Base-by-base conservation (phyloP, 768 basidiomycete genomes). In the Filobasidium floriforme region DNA sequence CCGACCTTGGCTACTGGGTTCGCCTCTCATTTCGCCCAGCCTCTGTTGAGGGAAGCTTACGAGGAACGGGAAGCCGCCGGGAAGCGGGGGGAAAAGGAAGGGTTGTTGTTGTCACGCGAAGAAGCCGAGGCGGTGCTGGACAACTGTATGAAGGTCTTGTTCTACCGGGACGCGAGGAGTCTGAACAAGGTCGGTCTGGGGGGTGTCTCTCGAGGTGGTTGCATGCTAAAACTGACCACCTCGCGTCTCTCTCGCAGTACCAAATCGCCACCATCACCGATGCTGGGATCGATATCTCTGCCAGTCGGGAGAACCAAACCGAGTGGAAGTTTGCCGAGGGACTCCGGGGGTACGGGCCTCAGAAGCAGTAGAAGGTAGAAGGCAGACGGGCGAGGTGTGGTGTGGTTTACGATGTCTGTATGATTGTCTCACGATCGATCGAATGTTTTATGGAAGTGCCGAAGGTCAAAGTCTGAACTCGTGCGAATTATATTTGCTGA, bases 1-100 rank as follows among this genome's bases (percentile, higher is more conserved):
- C 87, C 92, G 15, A 92, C 92, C 6, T 84, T 99, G 24, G 96
- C 93, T 1, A 97, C 96, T 0, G 94, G 96, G 0, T 96, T 90
- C 79, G 96, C 94, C 15, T 84, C 87, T 7, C 87, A 92, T 78
- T 89, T 99, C 62, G 96, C 96, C 7, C 88, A 91, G 72, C 96
- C 96, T 0, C 80, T 99, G 6, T 84, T 99, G 22, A 86, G 96
- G 41, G 88, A 88, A 68, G 91, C 89, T 15, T 91, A 93, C 46
- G 93, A 99, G 79, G 88, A 87, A 2, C 81, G 83, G 26, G 88
- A 90, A 71, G 83, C 88, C 59, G 73, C 77, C 68, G 79, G 77
- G 11, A 71, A 70, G 44, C 43, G 43, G 4, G 67, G 67, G 10
- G 63, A 44, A 29, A 61, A 54, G 63, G 29, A 68, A 40, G 77